These are phyloP conservation scores for Sclerotinia nivalis DNA, from an alignment of 2,329 filamentous ascomycete genomes.

Conservation along the genomic window DNA sequence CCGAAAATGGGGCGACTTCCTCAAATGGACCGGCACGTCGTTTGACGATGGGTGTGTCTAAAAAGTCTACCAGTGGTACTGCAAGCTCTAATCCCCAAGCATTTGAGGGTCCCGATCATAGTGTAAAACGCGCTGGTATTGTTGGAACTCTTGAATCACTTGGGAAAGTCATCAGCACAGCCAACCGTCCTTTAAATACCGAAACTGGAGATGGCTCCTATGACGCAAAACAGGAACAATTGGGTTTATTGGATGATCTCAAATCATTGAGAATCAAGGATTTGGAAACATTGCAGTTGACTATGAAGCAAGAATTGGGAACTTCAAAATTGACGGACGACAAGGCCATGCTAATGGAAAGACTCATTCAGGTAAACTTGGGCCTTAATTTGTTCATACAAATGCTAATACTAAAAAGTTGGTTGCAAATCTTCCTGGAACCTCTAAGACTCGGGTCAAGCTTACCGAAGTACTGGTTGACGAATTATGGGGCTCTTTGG, in stretches of 20 bases:
- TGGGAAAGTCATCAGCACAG: constrained; percentile 47
- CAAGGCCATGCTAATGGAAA: constrained; percentile 76
- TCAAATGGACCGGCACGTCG: constrained; percentile 10
- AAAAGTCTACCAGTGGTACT: constrained; percentile 10
- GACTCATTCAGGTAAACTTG: constrained; percentile 56
- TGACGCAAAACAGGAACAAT: constrained; percentile 49
- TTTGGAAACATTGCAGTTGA: constrained; percentile 59
- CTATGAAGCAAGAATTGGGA: constrained; percentile 62
- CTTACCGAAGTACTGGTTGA: constrained; percentile 68
- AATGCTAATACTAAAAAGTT: constrained; percentile 46
- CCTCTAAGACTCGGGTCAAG: constrained; percentile 53
- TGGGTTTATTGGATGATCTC: constrained; percentile 57
- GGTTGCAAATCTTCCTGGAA: constrained; percentile 62
- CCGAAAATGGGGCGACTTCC: constrained; percentile 13
- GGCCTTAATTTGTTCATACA: background rate
- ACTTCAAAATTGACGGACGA: constrained; percentile 66
- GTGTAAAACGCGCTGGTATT: constrained; percentile 27
- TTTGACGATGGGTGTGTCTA: constrained; percentile 4
- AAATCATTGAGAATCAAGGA: constrained; percentile 55
- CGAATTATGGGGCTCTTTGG: constrained; percentile 68
- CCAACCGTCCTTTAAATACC: constrained; percentile 61
- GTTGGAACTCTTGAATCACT: constrained; percentile 26
- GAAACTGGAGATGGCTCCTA: constrained; percentile 65
- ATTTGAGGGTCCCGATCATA: constrained; percentile 28
- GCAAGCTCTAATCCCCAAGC: constrained; percentile 16